These are phyloP conservation scores for Quercus phellos DNA, from an alignment of 331 rosid genomes.

Conservation along the genomic window DNA sequence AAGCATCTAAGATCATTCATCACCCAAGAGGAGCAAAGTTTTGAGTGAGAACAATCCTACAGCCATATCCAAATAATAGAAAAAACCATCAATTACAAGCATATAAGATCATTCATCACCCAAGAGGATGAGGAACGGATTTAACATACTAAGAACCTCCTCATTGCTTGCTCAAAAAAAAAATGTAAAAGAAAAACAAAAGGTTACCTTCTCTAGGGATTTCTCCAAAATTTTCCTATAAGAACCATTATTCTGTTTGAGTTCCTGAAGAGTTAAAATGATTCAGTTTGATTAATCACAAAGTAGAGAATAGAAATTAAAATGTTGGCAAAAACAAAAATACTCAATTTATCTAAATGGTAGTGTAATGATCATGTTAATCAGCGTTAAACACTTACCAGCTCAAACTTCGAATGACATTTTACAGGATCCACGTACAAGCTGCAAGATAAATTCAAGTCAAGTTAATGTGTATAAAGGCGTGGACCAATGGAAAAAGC, in stretches of 20 bases:
- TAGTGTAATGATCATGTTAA: constrained; percentile 9
- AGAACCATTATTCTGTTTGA: constrained; percentile 35
- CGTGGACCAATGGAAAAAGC: not conserved
- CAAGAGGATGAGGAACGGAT: not conserved
- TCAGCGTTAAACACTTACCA: constrained; percentile 23
- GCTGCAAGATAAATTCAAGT: constrained; percentile 36
- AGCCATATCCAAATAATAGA: constrained; percentile 3
- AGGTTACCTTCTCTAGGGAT: constrained; percentile 44
- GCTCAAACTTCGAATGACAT: constrained; percentile 48
- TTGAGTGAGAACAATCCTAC: constrained; percentile 24
- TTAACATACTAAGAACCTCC: not conserved
- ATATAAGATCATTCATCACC: constrained; percentile 8
- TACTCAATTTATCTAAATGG: not conserved
- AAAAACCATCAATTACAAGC: constrained; percentile 14
- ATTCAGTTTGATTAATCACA: constrained; percentile 3
- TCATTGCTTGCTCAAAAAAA: not conserved
- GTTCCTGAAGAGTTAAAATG: constrained; percentile 35
- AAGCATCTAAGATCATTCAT: constrained; percentile 14
- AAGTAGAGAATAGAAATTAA: not conserved
- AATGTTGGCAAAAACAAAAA: not conserved
- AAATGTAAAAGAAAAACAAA: not conserved
- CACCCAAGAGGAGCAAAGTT: not conserved
- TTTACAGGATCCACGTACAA: constrained; percentile 50
- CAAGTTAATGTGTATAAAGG: not conserved
- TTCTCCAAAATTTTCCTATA: constrained; percentile 30